Evolutionary conservation across 805 yeast species (phyloP).

Genomic region (baker's yeast (Saccharomyces cerevisiae)): DNA sequence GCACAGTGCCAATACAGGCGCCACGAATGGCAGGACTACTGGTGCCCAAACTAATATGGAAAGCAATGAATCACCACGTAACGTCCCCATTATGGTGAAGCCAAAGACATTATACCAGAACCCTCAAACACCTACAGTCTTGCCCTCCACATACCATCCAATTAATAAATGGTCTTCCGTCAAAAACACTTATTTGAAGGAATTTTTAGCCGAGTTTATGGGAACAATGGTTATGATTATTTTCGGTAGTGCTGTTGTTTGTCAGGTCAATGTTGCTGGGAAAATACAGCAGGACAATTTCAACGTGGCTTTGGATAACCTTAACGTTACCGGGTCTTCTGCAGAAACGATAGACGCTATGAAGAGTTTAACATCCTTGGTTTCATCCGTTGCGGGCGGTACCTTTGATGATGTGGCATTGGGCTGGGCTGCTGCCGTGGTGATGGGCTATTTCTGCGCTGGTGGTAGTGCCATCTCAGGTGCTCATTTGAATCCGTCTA

Average conservation of each 20-base stretch:
- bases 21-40: background rate
- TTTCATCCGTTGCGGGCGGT: conserved; percentile 30
- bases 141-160: conserved; percentile 32
- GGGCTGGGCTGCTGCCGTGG: conserved; percentile 49
- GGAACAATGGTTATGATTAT: conserved; percentile 41
- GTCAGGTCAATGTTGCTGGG: conserved; percentile 36
- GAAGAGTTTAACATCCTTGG: conserved; percentile 10
- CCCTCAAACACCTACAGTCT: conserved; percentile 32
- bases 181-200: conserved; percentile 33
- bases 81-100: conserved; percentile 27
- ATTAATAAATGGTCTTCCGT: conserved; percentile 31
- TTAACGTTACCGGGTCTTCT: conserved; percentile 2
- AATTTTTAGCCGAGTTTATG: conserved; percentile 44
- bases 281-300: conserved; percentile 14
- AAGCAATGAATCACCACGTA: background rate
- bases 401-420: conserved; percentile 36
- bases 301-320: conserved; percentile 5
- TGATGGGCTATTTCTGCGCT: conserved; percentile 41
- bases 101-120: conserved; percentile 33
- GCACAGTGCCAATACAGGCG: conserved; percentile 4
- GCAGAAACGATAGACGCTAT: conserved; percentile 6
- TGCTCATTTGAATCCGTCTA: conserved; percentile 51
- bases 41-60: background rate
- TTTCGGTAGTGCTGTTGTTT: conserved; percentile 43
- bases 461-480: conserved; percentile 48